Evolutionary conservation across 2,329 filamentous ascomycete genomes (phyloP).

Genomic region (Trichoderma cornu-damae): DNA sequence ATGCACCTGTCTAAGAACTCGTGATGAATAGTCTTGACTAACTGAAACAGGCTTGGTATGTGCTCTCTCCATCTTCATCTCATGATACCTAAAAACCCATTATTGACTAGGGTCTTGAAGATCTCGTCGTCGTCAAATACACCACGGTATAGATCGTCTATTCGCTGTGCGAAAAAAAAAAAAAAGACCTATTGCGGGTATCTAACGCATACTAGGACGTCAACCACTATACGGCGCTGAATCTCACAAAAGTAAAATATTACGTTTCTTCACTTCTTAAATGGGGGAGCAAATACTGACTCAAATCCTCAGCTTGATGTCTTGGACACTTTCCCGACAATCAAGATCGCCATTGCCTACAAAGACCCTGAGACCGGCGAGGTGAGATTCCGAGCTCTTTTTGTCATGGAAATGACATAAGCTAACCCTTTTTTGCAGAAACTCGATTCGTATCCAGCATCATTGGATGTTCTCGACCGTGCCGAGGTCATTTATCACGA

Average conservation of each 20-base stretch:
- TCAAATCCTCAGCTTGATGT: conserved; percentile 50
- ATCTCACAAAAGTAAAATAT: conserved; percentile 46
- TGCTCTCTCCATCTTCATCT: conserved; percentile 5
- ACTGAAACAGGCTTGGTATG: conserved; percentile 25
- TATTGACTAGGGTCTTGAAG: conserved; percentile 30
- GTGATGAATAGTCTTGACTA: neutral
- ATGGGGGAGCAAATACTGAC: conserved; percentile 26
- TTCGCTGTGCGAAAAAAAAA: neutral
- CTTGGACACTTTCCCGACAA: conserved; percentile 66
- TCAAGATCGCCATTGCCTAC: conserved; percentile 73
- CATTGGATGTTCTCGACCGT: conserved; percentile 52
- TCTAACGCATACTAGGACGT: conserved; percentile 35
- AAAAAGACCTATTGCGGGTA: neutral
- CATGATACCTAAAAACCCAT: conserved; percentile 10
- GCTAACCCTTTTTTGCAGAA: neutral
- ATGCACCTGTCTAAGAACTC: conserved; percentile 20
- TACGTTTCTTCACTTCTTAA: neutral
- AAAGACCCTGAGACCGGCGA: conserved; percentile 34
- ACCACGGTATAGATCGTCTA: conserved; percentile 27
- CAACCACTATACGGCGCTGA: conserved; percentile 62
- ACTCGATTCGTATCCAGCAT: conserved; percentile 44
- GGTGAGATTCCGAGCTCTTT: conserved; percentile 22
- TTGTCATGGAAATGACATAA: neutral
- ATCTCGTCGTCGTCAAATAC: conserved; percentile 65
- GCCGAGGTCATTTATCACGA: conserved; percentile 64